Conservation (phyloP, 2,329 filamentous ascomycete genomes). For the Gaeumannomyces tritici region DNA sequence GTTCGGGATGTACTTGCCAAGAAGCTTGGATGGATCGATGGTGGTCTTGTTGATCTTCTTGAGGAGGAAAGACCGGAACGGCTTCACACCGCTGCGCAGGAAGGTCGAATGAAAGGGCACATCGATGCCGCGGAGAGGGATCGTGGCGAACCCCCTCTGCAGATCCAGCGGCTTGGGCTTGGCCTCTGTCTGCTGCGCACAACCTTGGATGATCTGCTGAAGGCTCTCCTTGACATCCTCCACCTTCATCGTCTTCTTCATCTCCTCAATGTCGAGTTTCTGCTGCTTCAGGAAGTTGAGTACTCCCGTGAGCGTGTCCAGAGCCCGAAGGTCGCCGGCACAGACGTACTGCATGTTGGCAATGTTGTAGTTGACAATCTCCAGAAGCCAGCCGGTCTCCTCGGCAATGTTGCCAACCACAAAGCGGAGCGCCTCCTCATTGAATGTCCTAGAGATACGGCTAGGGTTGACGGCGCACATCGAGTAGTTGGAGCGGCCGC, state of each 20-base stretch:
- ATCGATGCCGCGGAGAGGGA: slow-evolving; percentile 93
- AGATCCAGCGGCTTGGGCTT: slow-evolving; percentile 86
- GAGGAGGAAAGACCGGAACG: slow-evolving; percentile 93
- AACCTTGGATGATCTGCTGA: slow-evolving; percentile 82
- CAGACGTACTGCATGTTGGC: slow-evolving; percentile 69
- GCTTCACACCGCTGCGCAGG: slow-evolving; percentile 94
- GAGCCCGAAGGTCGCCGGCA: slow-evolving; percentile 58
- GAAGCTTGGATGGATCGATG: slow-evolving; percentile 91
- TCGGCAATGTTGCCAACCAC: slow-evolving; percentile 93
- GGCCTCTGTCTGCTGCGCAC: slow-evolving; percentile 73
- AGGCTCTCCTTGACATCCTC: slow-evolving; percentile 89
- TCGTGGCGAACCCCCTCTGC: slow-evolving; percentile 92
- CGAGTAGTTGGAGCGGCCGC: slow-evolving; percentile 92
- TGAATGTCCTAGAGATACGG: slow-evolving; percentile 97
- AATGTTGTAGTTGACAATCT: slow-evolving; percentile 96
- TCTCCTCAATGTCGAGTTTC: slow-evolving; percentile 91
- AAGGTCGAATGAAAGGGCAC: slow-evolving; percentile 99
- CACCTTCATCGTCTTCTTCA: slow-evolving; percentile 76
- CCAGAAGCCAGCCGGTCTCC: slow-evolving; percentile 87
- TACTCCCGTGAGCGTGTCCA: slow-evolving; percentile 68
- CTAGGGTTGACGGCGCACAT: slow-evolving; percentile 99
- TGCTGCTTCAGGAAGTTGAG: slow-evolving; percentile 94
- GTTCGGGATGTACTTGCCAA: slow-evolving; percentile 99
- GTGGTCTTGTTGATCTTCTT: slow-evolving; percentile 99
- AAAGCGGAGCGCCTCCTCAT: slow-evolving; percentile 92